phyloP scores from a whole-genome alignment of 202 grass and related monocot genomes.

The Panicum virgatum region DNA sequence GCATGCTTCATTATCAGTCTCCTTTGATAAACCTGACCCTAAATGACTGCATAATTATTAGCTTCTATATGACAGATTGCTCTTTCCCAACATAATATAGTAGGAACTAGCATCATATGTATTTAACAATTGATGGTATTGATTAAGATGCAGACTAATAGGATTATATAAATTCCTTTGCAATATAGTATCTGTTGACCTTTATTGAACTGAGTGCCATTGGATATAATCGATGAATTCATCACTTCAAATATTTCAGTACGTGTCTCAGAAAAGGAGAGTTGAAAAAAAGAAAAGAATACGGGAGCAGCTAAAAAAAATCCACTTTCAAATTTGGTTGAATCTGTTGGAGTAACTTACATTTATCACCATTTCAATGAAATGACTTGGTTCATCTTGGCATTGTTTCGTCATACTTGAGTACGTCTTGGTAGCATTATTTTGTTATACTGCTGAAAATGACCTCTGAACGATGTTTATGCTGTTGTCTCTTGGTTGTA shows the following conservation, averaged over 20 bases:
- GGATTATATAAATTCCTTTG: neutral
- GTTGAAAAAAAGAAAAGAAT: neutral
- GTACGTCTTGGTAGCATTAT: neutral
- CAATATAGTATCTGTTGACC: neutral
- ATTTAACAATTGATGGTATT: neutral
- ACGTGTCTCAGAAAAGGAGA: neutral
- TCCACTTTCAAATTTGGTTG: neutral
- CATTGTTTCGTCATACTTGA: neutral
- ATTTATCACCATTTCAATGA: neutral
- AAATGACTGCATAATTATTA: neutral
- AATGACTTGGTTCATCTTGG: neutral
- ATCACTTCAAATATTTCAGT: slow-evolving; percentile 5
- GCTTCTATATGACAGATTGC: neutral
- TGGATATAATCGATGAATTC: neutral
- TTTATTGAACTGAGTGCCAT: neutral
- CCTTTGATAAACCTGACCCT: neutral
- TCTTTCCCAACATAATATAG: neutral
- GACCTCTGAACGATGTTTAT: neutral
- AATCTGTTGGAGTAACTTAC: neutral
- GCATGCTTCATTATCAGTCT: neutral
- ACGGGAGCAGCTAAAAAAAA: neutral
- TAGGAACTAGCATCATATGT: neutral
- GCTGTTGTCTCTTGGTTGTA: neutral
- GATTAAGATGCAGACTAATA: neutral
- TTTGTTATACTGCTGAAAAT: neutral